Evolutionary conservation across 2,329 filamentous ascomycete genomes (phyloP), one percentile per base, ranked within the genome.

Genomic region (Periconia macrospinosa): DNA sequence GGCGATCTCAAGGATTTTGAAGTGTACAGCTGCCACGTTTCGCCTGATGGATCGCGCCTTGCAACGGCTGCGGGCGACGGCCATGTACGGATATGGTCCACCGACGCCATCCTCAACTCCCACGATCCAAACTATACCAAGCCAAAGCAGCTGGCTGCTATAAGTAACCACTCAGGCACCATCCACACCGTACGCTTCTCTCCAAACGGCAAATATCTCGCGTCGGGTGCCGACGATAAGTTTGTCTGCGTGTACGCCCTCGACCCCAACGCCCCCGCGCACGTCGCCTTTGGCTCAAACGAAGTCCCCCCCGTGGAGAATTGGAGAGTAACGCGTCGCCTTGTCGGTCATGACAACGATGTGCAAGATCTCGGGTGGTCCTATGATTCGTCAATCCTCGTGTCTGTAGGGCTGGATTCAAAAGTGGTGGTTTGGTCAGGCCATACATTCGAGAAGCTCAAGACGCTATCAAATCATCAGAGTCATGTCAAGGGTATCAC

Each of bases 361-460:
- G 92, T 99, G 6, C 94, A 99, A 75, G 95, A 99, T 77, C 80
- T 99, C 54, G 94, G 92, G 30, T 99, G 94, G 94, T 96, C 94
- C 18, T 88, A 88, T 70, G 94, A 99, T 78, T 96, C 92, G 30
- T 97, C 93, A 1, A 91, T 99, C 50, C 79, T 99, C 56, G 92
- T 97, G 5, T 97, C 94, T 0, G 94, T 99, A 23, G 95, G 94
- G 1, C 79, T 99, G 62, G 94, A 99, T 76, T 97, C 94, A 42
- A 99, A 99, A 76, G 89, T 99, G 14, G 94, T 99, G 10, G 89
- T 99, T 19, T 99, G 94, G 94, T 97, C 93, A 1, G 95, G 94
- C 1, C 89, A 95, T 75, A 97, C 92, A 0, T 99, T 99, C 65
- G 94, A 99, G 78, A 97, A 96, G 78, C 83, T 99, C 61, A 97